Evolutionary conservation across 148 eudicot genomes (phyloP).

Genomic region (Vaccinium corymbosum): DNA sequence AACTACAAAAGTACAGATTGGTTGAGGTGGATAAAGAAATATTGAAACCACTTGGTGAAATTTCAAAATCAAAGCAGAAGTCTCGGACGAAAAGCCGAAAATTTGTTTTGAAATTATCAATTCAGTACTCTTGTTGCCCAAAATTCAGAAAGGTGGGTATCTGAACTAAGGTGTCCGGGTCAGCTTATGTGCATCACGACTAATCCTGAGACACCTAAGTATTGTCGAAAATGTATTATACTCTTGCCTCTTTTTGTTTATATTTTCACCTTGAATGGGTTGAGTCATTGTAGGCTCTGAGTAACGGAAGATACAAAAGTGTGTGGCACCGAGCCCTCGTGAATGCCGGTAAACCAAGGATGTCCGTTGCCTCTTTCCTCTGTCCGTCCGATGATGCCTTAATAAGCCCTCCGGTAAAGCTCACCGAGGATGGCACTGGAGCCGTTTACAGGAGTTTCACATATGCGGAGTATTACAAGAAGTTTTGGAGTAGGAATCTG

Average conservation of each 20-base stretch:
- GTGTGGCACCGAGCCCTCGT: conserved; percentile 88
- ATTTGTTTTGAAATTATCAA: too few species aligned
- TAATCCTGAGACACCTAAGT: too few species aligned
- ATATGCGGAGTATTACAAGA: conserved; percentile 72
- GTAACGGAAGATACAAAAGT: conserved; percentile 76
- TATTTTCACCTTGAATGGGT: not conserved
- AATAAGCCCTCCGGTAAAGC: conserved; percentile 58
- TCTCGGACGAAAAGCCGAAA: not conserved
- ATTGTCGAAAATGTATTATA: too few species aligned
- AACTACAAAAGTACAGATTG: too few species aligned
- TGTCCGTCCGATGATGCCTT: conserved; percentile 57
- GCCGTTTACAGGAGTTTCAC: conserved; percentile 56
- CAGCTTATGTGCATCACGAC: too few species aligned
- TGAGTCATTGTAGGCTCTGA: conserved; percentile 52
- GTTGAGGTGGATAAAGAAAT: too few species aligned
- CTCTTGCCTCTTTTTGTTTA: not conserved
- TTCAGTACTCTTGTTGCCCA: not conserved
- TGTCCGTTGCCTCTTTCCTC: conserved; percentile 86
- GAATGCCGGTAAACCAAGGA: conserved; percentile 51
- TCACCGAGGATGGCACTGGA: conserved; percentile 38
- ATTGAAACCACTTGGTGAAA: too few species aligned
- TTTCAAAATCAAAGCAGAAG: not conserved
- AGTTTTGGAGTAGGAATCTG: conserved; percentile 72
- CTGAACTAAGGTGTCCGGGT: too few species aligned
- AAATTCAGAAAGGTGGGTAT: too few species aligned